These are phyloP conservation scores for Conticribra guillardii DNA, from an alignment of 108 stramenopile species.

Conservation along the genomic window DNA sequence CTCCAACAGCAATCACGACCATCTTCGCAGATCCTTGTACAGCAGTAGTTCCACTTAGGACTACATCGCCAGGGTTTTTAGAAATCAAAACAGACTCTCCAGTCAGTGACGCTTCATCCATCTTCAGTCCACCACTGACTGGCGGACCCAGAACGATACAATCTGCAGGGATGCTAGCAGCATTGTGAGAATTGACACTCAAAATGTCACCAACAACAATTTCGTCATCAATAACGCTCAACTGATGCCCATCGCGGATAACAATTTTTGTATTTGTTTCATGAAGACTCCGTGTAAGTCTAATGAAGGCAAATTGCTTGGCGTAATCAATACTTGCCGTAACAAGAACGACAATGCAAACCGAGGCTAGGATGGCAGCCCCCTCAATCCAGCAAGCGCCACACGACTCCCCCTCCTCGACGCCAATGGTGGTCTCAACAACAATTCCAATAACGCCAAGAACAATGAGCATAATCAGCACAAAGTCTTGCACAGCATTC, in stretches of 20 bases:
- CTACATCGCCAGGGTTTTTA: constrained; percentile 83
- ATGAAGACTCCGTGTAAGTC: constrained; percentile 72
- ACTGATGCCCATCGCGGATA: constrained; percentile 82
- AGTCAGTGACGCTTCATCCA: constrained; percentile 93
- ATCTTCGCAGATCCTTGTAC: constrained; percentile 81
- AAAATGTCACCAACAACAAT: constrained; percentile 98
- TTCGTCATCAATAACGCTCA: constrained; percentile 80
- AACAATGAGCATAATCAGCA: constrained; percentile 90
- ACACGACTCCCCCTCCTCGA: constrained; percentile 70
- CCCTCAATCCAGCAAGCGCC: constrained; percentile 94
- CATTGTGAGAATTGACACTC: constrained; percentile 85
- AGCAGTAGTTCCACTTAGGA: constrained; percentile 74
- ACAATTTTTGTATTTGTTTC: constrained; percentile 88
- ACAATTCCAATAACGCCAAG: constrained; percentile 87
- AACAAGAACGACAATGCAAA: constrained; percentile 89
- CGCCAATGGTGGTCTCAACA: constrained; percentile 70
- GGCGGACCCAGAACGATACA: constrained; percentile 88
- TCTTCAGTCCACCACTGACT: constrained; percentile 78
- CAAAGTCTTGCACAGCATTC: constrained; percentile 94
- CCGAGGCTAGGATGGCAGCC: constrained; percentile 89
- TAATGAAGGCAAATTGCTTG: constrained; percentile 94
- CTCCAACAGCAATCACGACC: constrained; percentile 92
- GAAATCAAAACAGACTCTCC: constrained; percentile 91
- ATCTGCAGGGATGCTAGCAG: constrained; percentile 92
- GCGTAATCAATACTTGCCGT: constrained; percentile 93